phyloP scores from a whole-genome alignment of 1,284 basidiomycete genomes.

The Lentinus polychrous region DNA sequence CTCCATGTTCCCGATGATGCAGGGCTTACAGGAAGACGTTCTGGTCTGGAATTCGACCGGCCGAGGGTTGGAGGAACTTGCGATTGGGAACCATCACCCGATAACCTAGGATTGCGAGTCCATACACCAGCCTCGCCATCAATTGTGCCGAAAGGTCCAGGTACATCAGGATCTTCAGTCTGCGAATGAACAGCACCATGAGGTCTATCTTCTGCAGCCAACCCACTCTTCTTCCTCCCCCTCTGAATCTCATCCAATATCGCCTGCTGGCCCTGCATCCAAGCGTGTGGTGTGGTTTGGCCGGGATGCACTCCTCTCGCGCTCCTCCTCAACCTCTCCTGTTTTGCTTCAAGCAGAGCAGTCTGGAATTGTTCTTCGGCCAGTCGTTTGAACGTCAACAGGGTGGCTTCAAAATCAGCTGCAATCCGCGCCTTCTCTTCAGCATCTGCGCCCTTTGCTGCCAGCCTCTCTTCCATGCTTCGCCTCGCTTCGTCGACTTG shows the following conservation, averaged over 20 bases:
- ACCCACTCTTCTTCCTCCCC: slow-evolving; percentile 4
- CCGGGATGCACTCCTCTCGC: slow-evolving; percentile 14
- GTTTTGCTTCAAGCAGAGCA: slow-evolving; percentile 22
- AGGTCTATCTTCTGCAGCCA: slow-evolving; percentile 10
- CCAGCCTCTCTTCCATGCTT: slow-evolving; percentile 32
- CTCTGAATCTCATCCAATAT: slow-evolving; percentile 25
- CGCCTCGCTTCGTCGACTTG: slow-evolving; percentile 45
- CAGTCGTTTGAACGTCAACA: slow-evolving; percentile 26
- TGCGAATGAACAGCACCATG: not conserved
- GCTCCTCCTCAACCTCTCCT: slow-evolving; percentile 20
- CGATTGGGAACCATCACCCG: too few species aligned
- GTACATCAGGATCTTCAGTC: not conserved
- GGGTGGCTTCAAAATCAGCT: slow-evolving; percentile 31
- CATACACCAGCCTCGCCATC: not conserved
- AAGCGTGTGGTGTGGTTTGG: slow-evolving; percentile 10
- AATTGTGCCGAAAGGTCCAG: not conserved
- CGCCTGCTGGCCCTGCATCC: slow-evolving; percentile 24
- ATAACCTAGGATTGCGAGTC: not conserved
- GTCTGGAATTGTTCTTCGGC: slow-evolving; percentile 25
- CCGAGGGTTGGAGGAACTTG: too few species aligned
- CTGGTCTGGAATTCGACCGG: too few species aligned
- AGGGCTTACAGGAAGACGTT: too few species aligned
- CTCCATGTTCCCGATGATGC: too few species aligned
- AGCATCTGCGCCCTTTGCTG: slow-evolving; percentile 20
- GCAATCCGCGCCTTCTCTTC: slow-evolving; percentile 25